Evolutionary conservation across 1,284 basidiomycete species (phyloP), one percentile per base, ranked within the genome.

Genomic region (Chondrostereum purpureum): DNA sequence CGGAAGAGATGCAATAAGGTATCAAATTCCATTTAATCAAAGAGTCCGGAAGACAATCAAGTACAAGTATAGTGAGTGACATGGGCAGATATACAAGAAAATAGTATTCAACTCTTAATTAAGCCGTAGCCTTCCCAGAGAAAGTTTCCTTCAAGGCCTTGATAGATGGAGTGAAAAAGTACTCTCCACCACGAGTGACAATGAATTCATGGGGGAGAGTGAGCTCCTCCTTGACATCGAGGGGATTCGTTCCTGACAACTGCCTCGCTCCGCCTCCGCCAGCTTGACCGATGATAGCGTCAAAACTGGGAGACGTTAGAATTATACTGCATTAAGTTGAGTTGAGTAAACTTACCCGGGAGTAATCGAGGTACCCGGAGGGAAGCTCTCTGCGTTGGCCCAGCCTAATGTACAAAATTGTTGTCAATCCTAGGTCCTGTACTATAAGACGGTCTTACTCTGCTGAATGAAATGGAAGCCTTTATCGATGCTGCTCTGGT

Each of bases 401-500:
- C 66, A 68, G 44, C 35, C 55, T 50, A 43, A n/a, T n/a, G n/a
- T n/a, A n/a, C n/a, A n/a, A n/a, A 35, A 35, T 23, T 8, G 27
- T 31, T 31, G 19, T 5, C 17, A 6, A 34, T 37, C 22, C 2
- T n/a, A n/a, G n/a, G n/a, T n/a, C n/a, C n/a, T 8, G 18, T 13
- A n/a, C 13, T 3, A 18, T 37, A 17, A 14, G 18, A 46, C 21
- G 31, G 39, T 48, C 59, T 50, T 43, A 64, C 62, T 53, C 24
- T 62, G 49, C 52, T 77, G 74, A 23, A 75, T 58, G 58, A 76
- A 75, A 38, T 66, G 62, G 62, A 77, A 78, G 1, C 72, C 73
- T 19, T 66, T 54, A 4, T 48, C 53, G 46, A 78, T 66, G 49
- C 60, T 66, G 44, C 68, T 69, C 54, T 76, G 74, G 49, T 76